Percentiles rank a stretch among this genome's conserved stretches.
Conservation (phyloP, 2,329 filamentous ascomycete species). For the Alternaria brassicae region DNA sequence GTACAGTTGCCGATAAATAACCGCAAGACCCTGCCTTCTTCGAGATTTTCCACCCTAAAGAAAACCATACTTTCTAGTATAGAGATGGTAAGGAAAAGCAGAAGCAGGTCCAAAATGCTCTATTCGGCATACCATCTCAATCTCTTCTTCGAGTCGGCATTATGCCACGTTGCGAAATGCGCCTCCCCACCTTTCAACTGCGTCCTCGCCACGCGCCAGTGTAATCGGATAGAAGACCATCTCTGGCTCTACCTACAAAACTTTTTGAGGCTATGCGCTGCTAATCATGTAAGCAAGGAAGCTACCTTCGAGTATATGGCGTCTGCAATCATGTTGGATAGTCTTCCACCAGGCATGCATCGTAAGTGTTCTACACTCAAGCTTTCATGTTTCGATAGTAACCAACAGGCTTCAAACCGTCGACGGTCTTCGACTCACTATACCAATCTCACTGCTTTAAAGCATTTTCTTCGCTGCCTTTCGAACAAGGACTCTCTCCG, state of each 20-base stretch:
- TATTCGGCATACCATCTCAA: slow-evolving; percentile 20
- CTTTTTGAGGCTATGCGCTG: slow-evolving; percentile 11
- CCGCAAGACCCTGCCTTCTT: background rate
- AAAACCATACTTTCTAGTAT: slow-evolving; percentile 8
- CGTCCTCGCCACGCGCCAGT: slow-evolving; percentile 8
- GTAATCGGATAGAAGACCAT: slow-evolving; percentile 13
- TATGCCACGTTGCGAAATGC: slow-evolving; percentile 8
- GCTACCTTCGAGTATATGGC: slow-evolving; percentile 13
- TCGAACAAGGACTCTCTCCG: background rate
- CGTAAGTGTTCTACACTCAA: slow-evolving; percentile 16
- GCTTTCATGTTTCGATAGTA: background rate
- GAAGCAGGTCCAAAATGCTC: slow-evolving; percentile 6
- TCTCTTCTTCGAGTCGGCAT: slow-evolving; percentile 14
- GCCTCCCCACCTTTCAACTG: slow-evolving; percentile 8
- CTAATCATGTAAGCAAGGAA: slow-evolving; percentile 6
- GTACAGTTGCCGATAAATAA: background rate
- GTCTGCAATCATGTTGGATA: slow-evolving; percentile 12
- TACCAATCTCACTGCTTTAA: slow-evolving; percentile 9
- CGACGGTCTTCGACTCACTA: background rate
- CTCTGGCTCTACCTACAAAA: slow-evolving; percentile 6
- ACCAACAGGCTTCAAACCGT: slow-evolving; percentile 6
- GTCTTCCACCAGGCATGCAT: slow-evolving; percentile 14
- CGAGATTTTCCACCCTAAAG: slow-evolving; percentile 7
- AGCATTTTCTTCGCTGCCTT: slow-evolving; percentile 1
- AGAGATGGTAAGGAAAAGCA: slow-evolving; percentile 14